phyloP scores from a whole-genome alignment of 176 grass and related monocot genomes.

The Eragrostis nindensis region DNA sequence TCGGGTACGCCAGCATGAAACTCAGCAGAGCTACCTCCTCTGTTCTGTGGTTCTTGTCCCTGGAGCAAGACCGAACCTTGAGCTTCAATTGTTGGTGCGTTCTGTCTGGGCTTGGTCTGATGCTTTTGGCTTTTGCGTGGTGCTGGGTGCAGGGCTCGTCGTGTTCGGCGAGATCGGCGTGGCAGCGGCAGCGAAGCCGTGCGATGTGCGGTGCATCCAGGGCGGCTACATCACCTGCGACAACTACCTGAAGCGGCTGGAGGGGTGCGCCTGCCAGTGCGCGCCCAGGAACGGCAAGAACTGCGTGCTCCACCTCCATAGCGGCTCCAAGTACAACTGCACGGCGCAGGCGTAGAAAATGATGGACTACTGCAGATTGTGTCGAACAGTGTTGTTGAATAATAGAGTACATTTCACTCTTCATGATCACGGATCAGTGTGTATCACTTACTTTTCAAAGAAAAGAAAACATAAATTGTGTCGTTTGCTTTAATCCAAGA shows the following conservation, averaged over 20 bases:
- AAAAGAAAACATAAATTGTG: too few species aligned
- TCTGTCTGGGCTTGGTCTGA: not conserved
- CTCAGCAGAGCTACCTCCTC: not conserved
- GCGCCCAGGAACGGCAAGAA: constrained; percentile 33
- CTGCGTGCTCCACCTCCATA: constrained; percentile 34
- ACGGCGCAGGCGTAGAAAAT: not conserved
- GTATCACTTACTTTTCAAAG: too few species aligned
- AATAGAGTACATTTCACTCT: too few species aligned
- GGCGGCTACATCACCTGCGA: constrained; percentile 51
- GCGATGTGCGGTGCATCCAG: constrained; percentile 24
- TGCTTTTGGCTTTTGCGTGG: not conserved
- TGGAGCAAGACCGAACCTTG: not conserved
- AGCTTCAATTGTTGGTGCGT: not conserved
- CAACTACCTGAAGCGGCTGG: constrained; percentile 42
- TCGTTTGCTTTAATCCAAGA: too few species aligned
- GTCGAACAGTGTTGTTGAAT: too few species aligned
- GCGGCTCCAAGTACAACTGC: not conserved
- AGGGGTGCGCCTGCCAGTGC: constrained; percentile 37
- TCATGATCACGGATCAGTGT: too few species aligned
- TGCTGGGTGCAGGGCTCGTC: constrained; percentile 18
- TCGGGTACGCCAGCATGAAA: not conserved
- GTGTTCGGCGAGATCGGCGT: not conserved
- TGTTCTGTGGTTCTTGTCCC: not conserved
- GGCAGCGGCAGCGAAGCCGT: not conserved
- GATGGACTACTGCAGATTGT: too few species aligned